Evolutionary conservation across 2,329 filamentous ascomycete species (phyloP).

Genomic region (Achaetomium macrosporum): DNA sequence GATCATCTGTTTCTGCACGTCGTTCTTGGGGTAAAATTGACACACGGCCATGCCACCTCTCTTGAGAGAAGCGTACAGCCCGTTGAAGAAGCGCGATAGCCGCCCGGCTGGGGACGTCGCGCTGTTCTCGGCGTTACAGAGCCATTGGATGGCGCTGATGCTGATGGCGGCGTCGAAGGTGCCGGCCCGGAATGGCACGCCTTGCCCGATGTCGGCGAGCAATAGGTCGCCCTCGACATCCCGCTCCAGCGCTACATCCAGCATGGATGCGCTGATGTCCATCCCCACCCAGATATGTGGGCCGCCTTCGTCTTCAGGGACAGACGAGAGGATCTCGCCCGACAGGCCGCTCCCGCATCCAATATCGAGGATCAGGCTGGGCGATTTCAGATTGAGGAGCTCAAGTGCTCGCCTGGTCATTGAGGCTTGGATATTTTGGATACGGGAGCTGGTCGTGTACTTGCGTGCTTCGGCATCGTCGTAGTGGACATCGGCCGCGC

Average conservation of each 20-base stretch:
- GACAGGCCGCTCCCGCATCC: constrained; percentile 93
- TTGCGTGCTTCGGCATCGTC: constrained; percentile 92
- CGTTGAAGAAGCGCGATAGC: constrained; percentile 83
- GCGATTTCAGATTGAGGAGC: constrained; percentile 71
- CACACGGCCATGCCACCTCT: constrained; percentile 87
- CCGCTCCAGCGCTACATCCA: constrained; percentile 86
- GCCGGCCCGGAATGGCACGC: constrained; percentile 86
- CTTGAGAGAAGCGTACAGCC: constrained; percentile 76
- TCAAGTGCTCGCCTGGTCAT: constrained; percentile 94
- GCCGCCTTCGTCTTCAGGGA: constrained; percentile 63
- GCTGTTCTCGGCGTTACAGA: constrained; percentile 89
- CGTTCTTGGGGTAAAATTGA: constrained; percentile 98
- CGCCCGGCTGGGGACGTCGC: constrained; percentile 76
- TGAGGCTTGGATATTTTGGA: constrained; percentile 87
- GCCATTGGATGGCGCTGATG: constrained; percentile 96
- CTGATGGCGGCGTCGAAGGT: constrained; percentile 92
- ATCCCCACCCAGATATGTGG: constrained; percentile 96
- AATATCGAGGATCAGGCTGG: constrained; percentile 90
- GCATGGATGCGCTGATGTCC: constrained; percentile 93
- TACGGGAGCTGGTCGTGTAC: constrained; percentile 94
- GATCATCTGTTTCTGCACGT: constrained; percentile 87
- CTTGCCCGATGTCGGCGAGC: constrained; percentile 90
- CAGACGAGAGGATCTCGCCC: constrained; percentile 82
- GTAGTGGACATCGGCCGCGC: constrained; percentile 95
- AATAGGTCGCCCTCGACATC: constrained; percentile 93